Evolutionary conservation across 768 basidiomycete species (phyloP).

Genomic region (Stropharia rugosoannulata): DNA sequence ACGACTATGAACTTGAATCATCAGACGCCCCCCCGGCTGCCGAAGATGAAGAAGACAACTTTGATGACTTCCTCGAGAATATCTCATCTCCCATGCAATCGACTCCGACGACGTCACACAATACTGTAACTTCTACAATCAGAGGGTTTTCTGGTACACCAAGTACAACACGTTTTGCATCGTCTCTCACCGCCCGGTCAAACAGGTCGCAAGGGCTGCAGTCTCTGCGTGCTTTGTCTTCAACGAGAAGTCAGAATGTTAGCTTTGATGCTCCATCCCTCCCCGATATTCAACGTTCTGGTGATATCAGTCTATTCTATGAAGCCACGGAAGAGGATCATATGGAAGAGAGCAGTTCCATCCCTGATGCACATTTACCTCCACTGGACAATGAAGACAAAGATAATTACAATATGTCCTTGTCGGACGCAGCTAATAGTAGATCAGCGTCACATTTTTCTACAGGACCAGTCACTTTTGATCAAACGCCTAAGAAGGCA

Average conservation of each 20-base stretch:
- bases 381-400: conserved; percentile 43
- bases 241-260: conserved; percentile 32
- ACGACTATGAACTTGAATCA: conserved; percentile 29
- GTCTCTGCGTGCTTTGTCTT: conserved; percentile 29
- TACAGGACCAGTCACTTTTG: conserved; percentile 28
- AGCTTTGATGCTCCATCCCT: conserved; percentile 68
- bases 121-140: conserved; percentile 43
- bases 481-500: conserved; percentile 49
- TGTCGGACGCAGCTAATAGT: conserved; percentile 61
- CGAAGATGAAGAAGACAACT: conserved; percentile 33
- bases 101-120: conserved; percentile 55
- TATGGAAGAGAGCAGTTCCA: conserved; percentile 42
- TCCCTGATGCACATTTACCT: conserved; percentile 54
- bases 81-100: conserved; percentile 60
- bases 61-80: conserved; percentile 39
- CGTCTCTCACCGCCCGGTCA: conserved; percentile 50
- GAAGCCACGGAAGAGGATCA: conserved; percentile 36
- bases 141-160: conserved; percentile 43
- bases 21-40: conserved; percentile 21
- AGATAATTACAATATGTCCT: conserved; percentile 42
- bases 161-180: conserved; percentile 49
- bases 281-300: conserved; percentile 35
- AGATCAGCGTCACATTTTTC: conserved; percentile 49
- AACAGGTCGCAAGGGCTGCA: conserved; percentile 44
- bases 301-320: conserved; percentile 30